phyloP scores from a whole-genome alignment of 768 basidiomycete genomes.

The Plicaturopsis crispa region DNA sequence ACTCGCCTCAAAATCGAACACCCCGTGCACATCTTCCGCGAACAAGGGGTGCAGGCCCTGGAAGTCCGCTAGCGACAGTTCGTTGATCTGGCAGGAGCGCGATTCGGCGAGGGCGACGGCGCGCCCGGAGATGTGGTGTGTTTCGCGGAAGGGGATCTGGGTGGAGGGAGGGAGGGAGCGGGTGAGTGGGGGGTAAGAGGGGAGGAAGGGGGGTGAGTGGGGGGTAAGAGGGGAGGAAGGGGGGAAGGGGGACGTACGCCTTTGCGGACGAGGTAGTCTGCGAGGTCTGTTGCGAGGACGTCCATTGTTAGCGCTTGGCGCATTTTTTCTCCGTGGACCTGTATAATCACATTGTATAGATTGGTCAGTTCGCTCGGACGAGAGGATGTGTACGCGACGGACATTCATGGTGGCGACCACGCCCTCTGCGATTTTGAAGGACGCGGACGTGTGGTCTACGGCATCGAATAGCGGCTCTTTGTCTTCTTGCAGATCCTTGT shows the following conservation, averaged over 20 bases:
- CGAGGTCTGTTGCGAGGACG: slow-evolving; percentile 96
- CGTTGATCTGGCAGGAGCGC: slow-evolving; percentile 71
- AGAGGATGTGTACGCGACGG: too few relatives aligned
- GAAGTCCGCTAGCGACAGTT: slow-evolving; percentile 76
- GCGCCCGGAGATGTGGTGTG: slow-evolving; percentile 95
- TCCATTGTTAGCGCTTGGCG: slow-evolving; percentile 88
- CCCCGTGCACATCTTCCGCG: slow-evolving; percentile 66
- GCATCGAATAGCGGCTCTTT: slow-evolving; percentile 96
- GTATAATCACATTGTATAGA: neutral
- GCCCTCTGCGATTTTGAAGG: slow-evolving; percentile 88
- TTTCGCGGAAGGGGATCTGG: slow-evolving; percentile 96
- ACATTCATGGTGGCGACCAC: slow-evolving; percentile 89
- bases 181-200: neutral
- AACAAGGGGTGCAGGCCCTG: slow-evolving; percentile 71
- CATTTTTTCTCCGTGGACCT: slow-evolving; percentile 94
- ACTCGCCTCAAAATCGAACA: slow-evolving; percentile 94
- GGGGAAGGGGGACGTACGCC: slow-evolving; percentile 50
- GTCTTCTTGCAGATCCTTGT: slow-evolving; percentile 98
- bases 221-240: neutral
- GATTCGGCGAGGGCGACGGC: slow-evolving; percentile 93
- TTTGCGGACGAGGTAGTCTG: slow-evolving; percentile 97
- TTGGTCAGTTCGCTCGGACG: neutral
- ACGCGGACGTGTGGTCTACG: slow-evolving; percentile 84
- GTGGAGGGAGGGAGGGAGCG: slow-evolving; percentile 1
- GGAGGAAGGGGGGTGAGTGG: slow-evolving; percentile 56